phyloP scores from a whole-genome alignment of 108 stramenopile genomes.

The Skeletonema tropicum region DNA sequence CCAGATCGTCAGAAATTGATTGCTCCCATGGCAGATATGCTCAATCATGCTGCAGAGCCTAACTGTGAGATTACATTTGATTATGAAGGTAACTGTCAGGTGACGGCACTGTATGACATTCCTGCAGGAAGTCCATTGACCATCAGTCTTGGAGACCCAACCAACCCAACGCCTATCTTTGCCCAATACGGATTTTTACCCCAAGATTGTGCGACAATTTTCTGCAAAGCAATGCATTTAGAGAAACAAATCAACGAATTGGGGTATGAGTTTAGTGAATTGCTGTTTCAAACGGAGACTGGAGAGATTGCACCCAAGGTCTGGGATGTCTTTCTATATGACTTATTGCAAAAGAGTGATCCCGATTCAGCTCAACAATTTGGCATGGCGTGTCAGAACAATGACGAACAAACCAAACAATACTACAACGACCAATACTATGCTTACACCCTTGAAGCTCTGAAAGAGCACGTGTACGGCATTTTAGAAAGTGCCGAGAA shows the following conservation, averaged over 20 bases:
- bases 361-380: slow-evolving; percentile 29
- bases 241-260: slow-evolving; percentile 30
- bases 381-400: slow-evolving; percentile 22
- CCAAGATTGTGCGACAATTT: slow-evolving; percentile 25
- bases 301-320: slow-evolving; percentile 49
- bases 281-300: slow-evolving; percentile 31
- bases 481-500: slow-evolving; percentile 25
- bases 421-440: slow-evolving; percentile 36
- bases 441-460: slow-evolving; percentile 28
- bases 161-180: slow-evolving; percentile 47
- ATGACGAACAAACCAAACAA: slow-evolving; percentile 35
- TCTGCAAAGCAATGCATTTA: slow-evolving; percentile 46
- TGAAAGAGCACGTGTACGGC: slow-evolving; percentile 35
- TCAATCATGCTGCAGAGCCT: slow-evolving; percentile 37
- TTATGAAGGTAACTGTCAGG: slow-evolving; percentile 28
- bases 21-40: slow-evolving; percentile 47
- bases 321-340: slow-evolving; percentile 46
- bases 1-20: slow-evolving; percentile 31
- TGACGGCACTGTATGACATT: slow-evolving; percentile 29
- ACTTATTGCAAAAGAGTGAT: slow-evolving; percentile 38
- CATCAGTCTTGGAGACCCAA: slow-evolving; percentile 41
- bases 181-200: slow-evolving; percentile 46
- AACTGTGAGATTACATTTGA: slow-evolving; percentile 45
- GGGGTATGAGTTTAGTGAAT: slow-evolving; percentile 24
- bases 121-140: slow-evolving; percentile 35